Evolutionary conservation across 140 eudicot species (phyloP), one percentile per base, ranked within the genome.

Genomic region (Senecio squalidus): DNA sequence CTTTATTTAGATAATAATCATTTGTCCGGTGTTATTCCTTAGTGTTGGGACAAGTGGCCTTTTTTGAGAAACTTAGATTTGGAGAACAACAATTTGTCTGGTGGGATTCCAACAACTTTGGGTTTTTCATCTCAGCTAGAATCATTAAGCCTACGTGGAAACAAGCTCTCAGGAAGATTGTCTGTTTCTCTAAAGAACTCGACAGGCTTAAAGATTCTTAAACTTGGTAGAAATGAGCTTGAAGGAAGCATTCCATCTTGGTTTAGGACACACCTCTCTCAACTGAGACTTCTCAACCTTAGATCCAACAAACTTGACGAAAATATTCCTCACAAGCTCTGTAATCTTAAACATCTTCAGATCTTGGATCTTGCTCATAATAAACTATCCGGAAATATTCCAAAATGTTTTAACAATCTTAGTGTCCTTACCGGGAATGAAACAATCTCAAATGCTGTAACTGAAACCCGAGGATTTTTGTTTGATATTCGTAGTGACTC

Each of bases 341-440:
- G 86, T 59, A 20, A 39, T 10, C 71, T 76, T n/a, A 51, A 8
- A n/a, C 18, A 2, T 16, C 38, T 75, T 58, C 82, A 50, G 1
- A 62, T 80, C 13, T 63, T 80, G 55, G 87, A 72, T 57, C 68
- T 76, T n/a, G 50, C 80, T 27, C 17, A 62, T 24, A 75, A 80
- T 28, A 45, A 68, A n/a, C 2, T 80, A 5, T 71, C 60, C 0
- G 86, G 86, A 6, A 22, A 3, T 5, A 59, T 80, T 25, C 86
- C 86, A 11, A 46, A 9, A 40, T 80, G 86, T 26, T 67, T 68
- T 25, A 47, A 33, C 52, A 58, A 68, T 34, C 46, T 69, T 6
- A 49, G 55, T 2, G 60, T 58, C 24, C 25, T 69, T 17, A 50
- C 68, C 0, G 61, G 51, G 20, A 58, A 33, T 15, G 33, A 54